Conservation (phyloP, 495 filamentous ascomycete genomes). For the Cercophora sp. region DNA sequence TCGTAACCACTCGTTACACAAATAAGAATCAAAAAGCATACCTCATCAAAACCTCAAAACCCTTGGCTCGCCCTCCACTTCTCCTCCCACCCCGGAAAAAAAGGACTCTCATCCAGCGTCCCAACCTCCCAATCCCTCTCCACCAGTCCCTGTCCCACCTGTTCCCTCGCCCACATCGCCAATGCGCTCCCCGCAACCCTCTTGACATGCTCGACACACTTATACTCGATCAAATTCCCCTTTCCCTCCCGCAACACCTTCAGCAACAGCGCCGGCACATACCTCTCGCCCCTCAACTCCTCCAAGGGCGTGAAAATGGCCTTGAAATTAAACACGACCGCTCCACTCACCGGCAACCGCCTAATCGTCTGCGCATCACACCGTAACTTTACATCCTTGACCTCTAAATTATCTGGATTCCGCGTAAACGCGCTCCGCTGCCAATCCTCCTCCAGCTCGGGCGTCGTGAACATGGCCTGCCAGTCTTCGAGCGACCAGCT, state of each 20-base stretch:
- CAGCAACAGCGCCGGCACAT: slow-evolving; percentile 62
- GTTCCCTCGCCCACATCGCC: slow-evolving; percentile 65
- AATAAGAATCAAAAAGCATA: too few species aligned
- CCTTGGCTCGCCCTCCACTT: slow-evolving; percentile 81
- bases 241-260: slow-evolving; percentile 73
- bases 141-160: slow-evolving; percentile 60
- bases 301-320: slow-evolving; percentile 75
- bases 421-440: slow-evolving; percentile 18
- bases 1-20: too few species aligned
- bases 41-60: too few species aligned
- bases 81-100: slow-evolving; percentile 76
- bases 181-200: slow-evolving; percentile 68
- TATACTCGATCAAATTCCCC: slow-evolving; percentile 73
- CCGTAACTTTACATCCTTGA: slow-evolving; percentile 66
- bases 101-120: slow-evolving; percentile 80
- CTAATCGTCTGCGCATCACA: slow-evolving; percentile 93
- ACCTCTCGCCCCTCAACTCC: slow-evolving; percentile 71
- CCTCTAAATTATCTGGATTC: slow-evolving; percentile 38
- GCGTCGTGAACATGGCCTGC: slow-evolving; percentile 58
- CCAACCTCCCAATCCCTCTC: slow-evolving; percentile 62
- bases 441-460: slow-evolving; percentile 17
- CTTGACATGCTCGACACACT: slow-evolving; percentile 80
- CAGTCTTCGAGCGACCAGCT: slow-evolving; percentile 86
- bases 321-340: slow-evolving; percentile 88
- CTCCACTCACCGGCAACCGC: slow-evolving; percentile 70